phyloP scores from a whole-genome alignment of 1,139 yeast genomes.

The Ashbya aceris region DNA sequence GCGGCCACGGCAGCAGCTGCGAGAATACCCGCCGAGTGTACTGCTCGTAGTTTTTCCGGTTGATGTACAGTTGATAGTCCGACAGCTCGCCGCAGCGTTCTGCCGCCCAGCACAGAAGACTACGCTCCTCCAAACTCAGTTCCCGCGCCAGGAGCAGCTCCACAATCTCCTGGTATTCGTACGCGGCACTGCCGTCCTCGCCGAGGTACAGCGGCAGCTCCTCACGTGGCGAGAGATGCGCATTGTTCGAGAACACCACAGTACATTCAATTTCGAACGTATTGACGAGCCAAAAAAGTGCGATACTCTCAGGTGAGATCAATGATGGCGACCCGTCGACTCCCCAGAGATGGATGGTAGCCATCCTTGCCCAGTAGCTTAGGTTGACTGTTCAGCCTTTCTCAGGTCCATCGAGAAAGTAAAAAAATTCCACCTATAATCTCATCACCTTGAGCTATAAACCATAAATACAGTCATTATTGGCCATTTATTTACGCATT shows the following conservation, averaged over 20 bases:
- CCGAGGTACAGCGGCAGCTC: conserved; percentile 46
- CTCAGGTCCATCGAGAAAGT: not conserved
- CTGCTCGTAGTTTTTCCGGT: conserved; percentile 53
- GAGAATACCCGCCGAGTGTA: conserved; percentile 56
- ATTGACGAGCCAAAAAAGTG: conserved; percentile 21
- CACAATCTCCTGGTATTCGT: conserved; percentile 46
- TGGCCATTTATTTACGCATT: no score
- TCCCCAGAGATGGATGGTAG: conserved; percentile 23
- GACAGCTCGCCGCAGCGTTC: conserved; percentile 28
- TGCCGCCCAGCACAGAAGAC: conserved; percentile 19
- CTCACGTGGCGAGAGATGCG: conserved; percentile 45
- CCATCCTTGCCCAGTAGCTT: conserved; percentile 2
- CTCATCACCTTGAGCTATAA: no score
- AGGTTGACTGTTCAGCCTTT: no score
- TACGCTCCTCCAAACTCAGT: conserved; percentile 12
- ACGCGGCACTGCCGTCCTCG: conserved; percentile 26
- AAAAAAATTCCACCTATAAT: not conserved
- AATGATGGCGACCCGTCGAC: conserved; percentile 17
- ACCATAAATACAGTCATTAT: no score
- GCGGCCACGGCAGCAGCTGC: conserved; percentile 62
- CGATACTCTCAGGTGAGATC: conserved; percentile 26
- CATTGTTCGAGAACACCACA: conserved; percentile 28
- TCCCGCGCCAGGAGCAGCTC: conserved; percentile 25
- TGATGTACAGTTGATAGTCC: conserved; percentile 52
- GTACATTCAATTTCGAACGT: conserved; percentile 7